phyloP scores from a whole-genome alignment of 768 basidiomycete species.

The Leccinellum rugosiceps region DNA sequence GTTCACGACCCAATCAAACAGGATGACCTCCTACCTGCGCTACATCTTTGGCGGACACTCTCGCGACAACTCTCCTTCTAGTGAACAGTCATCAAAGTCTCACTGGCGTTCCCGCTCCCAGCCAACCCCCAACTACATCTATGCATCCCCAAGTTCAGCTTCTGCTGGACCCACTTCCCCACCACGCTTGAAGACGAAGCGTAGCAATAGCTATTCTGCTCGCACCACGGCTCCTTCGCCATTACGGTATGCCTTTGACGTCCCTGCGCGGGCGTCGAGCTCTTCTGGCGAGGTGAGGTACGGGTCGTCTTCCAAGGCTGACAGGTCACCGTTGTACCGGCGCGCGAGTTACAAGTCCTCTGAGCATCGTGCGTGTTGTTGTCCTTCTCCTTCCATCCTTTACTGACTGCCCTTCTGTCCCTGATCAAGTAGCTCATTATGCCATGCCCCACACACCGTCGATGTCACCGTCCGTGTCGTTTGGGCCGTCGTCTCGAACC shows the following conservation, averaged over 20 bases:
- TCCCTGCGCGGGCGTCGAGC: slow-evolving; percentile 18
- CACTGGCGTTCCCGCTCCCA: slow-evolving; percentile 43
- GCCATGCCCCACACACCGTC: slow-evolving; percentile 29
- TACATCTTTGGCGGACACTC: slow-evolving; percentile 40
- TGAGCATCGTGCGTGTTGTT: slow-evolving; percentile 42
- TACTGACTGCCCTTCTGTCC: neutral
- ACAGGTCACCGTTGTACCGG: slow-evolving; percentile 38
- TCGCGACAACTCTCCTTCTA: slow-evolving; percentile 24
- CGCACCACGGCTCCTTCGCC: slow-evolving; percentile 39
- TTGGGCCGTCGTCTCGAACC: slow-evolving; percentile 46
- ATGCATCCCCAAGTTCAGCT: slow-evolving; percentile 31
- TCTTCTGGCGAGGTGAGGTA: slow-evolving; percentile 33
- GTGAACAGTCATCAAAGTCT: slow-evolving; percentile 35
- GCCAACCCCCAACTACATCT: slow-evolving; percentile 40
- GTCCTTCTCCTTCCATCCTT: neutral
- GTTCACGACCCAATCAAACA: slow-evolving; percentile 19
- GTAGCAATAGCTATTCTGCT: slow-evolving; percentile 39
- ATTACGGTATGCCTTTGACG: slow-evolving; percentile 39
- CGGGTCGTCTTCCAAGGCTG: slow-evolving; percentile 28
- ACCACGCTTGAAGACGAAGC: slow-evolving; percentile 35
- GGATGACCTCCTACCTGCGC: slow-evolving; percentile 52
- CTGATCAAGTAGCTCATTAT: slow-evolving; percentile 27
- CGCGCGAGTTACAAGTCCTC: slow-evolving; percentile 43
- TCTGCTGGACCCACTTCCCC: slow-evolving; percentile 36
- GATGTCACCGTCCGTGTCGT: slow-evolving; percentile 31